Percentiles rank a stretch among this genome's conserved stretches.
phyloP scores from a whole-genome alignment of 1,284 basidiomycete species.

The Sanghuangporus sanghuang region DNA sequence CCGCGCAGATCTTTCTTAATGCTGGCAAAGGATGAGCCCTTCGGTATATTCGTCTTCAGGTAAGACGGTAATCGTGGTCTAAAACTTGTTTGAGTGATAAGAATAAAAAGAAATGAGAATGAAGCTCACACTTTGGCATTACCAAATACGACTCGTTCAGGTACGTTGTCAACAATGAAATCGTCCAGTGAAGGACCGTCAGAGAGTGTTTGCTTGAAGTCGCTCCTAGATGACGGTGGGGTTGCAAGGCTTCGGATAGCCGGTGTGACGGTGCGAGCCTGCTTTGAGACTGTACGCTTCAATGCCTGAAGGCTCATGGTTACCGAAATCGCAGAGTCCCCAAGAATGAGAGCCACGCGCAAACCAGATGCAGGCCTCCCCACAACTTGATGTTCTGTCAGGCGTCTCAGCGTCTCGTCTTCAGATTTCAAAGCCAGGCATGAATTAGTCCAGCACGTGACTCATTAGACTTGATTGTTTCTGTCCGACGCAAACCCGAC shows the following conservation, averaged over 20 bases:
- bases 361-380: no score
- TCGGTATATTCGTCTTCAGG: conserved; percentile 92
- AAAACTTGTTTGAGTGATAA: conserved; percentile 5
- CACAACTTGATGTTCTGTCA: neutral
- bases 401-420: neutral
- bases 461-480: neutral
- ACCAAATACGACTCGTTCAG: conserved; percentile 70
- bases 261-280: conserved; percentile 16
- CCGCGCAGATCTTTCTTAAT: conserved; percentile 97
- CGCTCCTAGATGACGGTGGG: conserved; percentile 34
- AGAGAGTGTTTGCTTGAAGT: conserved; percentile 57
- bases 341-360: neutral
- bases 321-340: neutral
- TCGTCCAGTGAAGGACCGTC: conserved; percentile 81
- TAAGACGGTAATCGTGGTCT: conserved; percentile 89
- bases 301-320: conserved; percentile 18
- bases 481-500: neutral
- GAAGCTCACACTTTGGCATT: conserved; percentile 66
- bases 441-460: neutral
- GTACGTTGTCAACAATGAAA: conserved; percentile 65
- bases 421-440: neutral
- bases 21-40: conserved; percentile 81
- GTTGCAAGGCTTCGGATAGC: conserved; percentile 44
- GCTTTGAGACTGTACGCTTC: conserved; percentile 18
- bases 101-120: neutral